These are phyloP conservation scores for Lepidium africanum DNA, from an alignment of 345 rosid species.

Conservation along the genomic window DNA sequence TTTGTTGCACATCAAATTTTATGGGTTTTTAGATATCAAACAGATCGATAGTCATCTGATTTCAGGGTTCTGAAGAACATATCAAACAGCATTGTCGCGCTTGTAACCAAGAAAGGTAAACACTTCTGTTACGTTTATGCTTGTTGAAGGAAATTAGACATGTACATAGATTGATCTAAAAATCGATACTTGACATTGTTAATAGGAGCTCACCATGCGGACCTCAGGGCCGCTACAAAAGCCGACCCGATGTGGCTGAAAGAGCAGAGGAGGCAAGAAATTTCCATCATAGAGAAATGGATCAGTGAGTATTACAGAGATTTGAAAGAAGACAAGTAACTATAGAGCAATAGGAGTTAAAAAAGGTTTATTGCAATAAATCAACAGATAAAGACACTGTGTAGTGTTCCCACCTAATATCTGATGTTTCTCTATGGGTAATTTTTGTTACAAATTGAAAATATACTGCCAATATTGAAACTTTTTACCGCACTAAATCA, in stretches of 20 bases:
- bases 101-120: conserved; percentile 58
- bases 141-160: not conserved
- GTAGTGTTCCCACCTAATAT: too few relatives aligned
- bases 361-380: not conserved
- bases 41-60: not conserved
- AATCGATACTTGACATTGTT: not conserved
- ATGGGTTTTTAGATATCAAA: not conserved
- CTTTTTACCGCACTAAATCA: not conserved
- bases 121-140: not conserved
- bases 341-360: not conserved
- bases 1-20: not conserved
- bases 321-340: conserved; percentile 19
- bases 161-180: not conserved
- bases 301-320: conserved; percentile 45
- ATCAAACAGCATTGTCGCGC: conserved; percentile 55
- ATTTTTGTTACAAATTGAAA: too few relatives aligned
- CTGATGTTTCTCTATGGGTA: too few relatives aligned
- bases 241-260: conserved; percentile 59
- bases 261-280: conserved; percentile 55
- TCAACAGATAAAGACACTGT: conserved; percentile 9
- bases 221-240: conserved; percentile 47
- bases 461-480: too few relatives aligned
- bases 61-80: conserved; percentile 61
- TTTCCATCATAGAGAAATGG: conserved; percentile 52
- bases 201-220: conserved; percentile 69